Evolutionary conservation across 2,329 filamentous ascomycete genomes (phyloP).

Genomic region (Xylariaceae sp.): DNA sequence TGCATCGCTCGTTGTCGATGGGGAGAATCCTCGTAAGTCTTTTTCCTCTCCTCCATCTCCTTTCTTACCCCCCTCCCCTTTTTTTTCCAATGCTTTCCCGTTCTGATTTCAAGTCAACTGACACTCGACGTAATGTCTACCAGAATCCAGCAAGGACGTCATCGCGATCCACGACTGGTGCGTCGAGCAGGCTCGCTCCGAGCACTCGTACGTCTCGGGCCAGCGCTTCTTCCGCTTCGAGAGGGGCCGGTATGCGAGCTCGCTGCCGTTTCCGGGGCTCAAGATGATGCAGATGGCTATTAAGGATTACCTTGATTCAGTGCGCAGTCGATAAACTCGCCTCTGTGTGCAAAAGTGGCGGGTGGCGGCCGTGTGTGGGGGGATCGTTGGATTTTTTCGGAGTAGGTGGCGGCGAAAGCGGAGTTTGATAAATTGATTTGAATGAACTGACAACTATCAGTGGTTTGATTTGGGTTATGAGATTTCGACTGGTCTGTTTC

Average conservation of each 20-base stretch:
- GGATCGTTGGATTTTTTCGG: too few species aligned
- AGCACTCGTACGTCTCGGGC: slow-evolving; percentile 8
- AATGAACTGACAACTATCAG: too few species aligned
- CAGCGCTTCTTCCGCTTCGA: slow-evolving; percentile 20
- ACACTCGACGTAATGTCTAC: too few species aligned
- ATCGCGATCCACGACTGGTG: slow-evolving; percentile 19
- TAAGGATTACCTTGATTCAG: slow-evolving; percentile 10
- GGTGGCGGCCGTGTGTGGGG: too few species aligned
- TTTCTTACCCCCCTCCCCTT: neutral
- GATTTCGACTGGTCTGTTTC: too few species aligned
- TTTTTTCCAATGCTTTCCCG: neutral
- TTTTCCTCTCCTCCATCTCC: neutral
- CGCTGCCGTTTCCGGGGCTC: slow-evolving; percentile 15
- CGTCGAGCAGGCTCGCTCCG: slow-evolving; percentile 10
- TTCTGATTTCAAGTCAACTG: neutral
- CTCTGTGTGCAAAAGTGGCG: too few species aligned
- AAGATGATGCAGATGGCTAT: slow-evolving; percentile 8
- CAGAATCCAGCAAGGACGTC: slow-evolving; percentile 15
- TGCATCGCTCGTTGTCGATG: slow-evolving; percentile 8
- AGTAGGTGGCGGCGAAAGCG: too few species aligned
- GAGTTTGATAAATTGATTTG: too few species aligned
- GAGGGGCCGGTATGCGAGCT: slow-evolving; percentile 13
- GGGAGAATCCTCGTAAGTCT: slow-evolving; percentile 12
- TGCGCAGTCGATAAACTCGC: slow-evolving; percentile 3
- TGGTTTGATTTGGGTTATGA: too few species aligned